Percentiles rank a stretch among this genome's conserved stretches.
Conservation (phyloP, 441 rosid species). For the Viola pubescens region DNA sequence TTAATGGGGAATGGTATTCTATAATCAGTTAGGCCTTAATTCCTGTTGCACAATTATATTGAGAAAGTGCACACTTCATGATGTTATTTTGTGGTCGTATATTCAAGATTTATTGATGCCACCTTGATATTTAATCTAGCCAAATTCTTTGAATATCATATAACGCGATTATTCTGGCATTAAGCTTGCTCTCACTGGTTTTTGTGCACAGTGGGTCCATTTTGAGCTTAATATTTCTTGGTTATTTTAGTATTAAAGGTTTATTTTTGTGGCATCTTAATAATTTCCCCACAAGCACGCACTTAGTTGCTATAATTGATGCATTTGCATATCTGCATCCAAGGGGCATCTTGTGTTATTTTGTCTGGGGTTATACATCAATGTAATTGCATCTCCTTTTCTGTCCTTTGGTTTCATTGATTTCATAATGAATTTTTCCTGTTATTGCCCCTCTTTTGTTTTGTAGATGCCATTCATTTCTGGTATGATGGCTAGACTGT, state of each 20-base stretch:
- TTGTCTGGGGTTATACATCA: neutral
- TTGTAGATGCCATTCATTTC: neutral
- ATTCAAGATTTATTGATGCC: too few relatives aligned
- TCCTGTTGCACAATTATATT: too few relatives aligned
- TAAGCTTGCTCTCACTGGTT: too few relatives aligned
- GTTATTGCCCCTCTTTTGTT: slow-evolving; percentile 5
- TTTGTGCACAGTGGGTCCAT: too few relatives aligned
- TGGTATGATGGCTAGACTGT: neutral
- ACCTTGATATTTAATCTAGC: too few relatives aligned
- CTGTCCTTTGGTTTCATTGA: slow-evolving; percentile 1
- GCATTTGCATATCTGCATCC: neutral
- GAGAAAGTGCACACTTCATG: too few relatives aligned
- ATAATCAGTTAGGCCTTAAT: too few relatives aligned
- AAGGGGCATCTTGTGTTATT: neutral
- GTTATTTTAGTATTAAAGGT: neutral
- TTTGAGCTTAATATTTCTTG: neutral
- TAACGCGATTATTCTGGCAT: too few relatives aligned
- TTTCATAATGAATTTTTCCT: neutral
- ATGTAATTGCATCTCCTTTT: neutral
- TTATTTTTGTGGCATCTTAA: neutral
- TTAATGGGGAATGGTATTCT: too few relatives aligned
- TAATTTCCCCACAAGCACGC: neutral
- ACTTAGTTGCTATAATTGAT: neutral
- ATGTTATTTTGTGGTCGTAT: too few relatives aligned
- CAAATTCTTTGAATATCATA: neutral